Conservation (phyloP, 1,139 yeast species). For the Sugiyamaella pinicola region DNA sequence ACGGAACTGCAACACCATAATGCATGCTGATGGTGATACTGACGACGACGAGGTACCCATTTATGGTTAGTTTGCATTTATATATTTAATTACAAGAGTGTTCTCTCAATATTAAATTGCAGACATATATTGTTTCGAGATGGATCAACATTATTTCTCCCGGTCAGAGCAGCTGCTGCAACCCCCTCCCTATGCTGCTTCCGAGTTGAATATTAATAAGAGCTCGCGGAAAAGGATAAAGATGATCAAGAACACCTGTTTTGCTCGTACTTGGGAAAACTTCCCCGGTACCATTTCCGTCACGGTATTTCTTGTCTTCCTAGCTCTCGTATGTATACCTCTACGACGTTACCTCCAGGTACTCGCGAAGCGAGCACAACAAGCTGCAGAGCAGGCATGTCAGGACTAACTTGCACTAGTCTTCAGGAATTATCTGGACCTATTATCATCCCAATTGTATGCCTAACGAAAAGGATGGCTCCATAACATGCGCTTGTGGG, state of each 20-base stretch:
- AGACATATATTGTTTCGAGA: neutral
- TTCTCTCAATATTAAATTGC: too few species aligned
- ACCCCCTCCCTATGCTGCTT: conserved; percentile 2
- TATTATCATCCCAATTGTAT: conserved; percentile 11
- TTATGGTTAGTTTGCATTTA: neutral
- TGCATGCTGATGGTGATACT: too few species aligned
- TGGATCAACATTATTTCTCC: neutral
- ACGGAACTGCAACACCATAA: too few species aligned
- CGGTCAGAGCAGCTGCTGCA: neutral
- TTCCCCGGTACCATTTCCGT: conserved; percentile 11
- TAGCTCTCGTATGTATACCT: conserved; percentile 3
- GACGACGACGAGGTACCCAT: too few species aligned
- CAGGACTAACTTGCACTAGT: neutral
- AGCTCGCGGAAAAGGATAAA: neutral
- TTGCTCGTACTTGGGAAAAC: conserved; percentile 3
- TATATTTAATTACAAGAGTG: neutral
- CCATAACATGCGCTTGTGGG: conserved; percentile 2
- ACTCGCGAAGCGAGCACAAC: neutral
- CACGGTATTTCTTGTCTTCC: neutral
- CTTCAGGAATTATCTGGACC: conserved; percentile 11
- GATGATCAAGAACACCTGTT: neutral
- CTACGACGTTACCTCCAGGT: too few species aligned
- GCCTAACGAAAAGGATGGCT: neutral
- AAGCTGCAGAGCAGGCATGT: neutral
- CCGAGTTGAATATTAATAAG: conserved; percentile 2